Evolutionary conservation across 2,329 filamentous ascomycete genomes (phyloP).

Genomic region (Endoconidiophora polonica): DNA sequence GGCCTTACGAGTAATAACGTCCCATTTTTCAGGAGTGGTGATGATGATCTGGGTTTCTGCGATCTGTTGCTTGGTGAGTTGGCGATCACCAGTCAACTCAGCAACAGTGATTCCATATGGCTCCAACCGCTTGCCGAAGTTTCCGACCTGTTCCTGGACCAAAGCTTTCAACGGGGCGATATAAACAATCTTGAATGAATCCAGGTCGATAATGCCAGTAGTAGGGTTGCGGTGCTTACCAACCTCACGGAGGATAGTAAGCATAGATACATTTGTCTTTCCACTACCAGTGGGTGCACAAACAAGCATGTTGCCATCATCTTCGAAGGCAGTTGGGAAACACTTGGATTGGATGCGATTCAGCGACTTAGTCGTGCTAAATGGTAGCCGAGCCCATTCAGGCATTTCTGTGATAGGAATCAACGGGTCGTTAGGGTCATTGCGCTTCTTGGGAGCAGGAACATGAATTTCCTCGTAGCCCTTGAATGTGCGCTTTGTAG

Average conservation of each 20-base stretch:
- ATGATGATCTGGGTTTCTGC: slow-evolving; percentile 96
- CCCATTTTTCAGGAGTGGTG: slow-evolving; percentile 97
- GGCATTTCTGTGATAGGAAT: slow-evolving; percentile 79
- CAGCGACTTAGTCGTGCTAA: slow-evolving; percentile 69
- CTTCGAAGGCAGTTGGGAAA: slow-evolving; percentile 75
- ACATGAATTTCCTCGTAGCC: slow-evolving; percentile 98
- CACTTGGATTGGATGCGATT: slow-evolving; percentile 95
- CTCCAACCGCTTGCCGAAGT: slow-evolving; percentile 82
- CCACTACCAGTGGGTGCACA: slow-evolving; percentile 94
- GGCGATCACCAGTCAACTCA: slow-evolving; percentile 93
- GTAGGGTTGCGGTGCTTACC: slow-evolving; percentile 81
- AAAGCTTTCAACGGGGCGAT: slow-evolving; percentile 91
- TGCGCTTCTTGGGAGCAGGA: slow-evolving; percentile 75
- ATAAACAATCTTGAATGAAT: slow-evolving; percentile 96
- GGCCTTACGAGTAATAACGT: slow-evolving; percentile 95
- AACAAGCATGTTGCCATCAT: slow-evolving; percentile 94
- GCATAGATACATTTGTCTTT: slow-evolving; percentile 97
- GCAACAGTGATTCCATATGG: slow-evolving; percentile 82
- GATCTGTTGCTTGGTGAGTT: slow-evolving; percentile 97
- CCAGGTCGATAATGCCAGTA: slow-evolving; percentile 87
- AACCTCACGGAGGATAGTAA: slow-evolving; percentile 88
- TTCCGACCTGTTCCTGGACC: slow-evolving; percentile 95
- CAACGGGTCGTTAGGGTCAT: slow-evolving; percentile 61
- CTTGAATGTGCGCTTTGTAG: slow-evolving; percentile 89
- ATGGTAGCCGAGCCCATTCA: slow-evolving; percentile 78